Evolutionary conservation across 179 eudicot genomes (phyloP), one percentile per base, ranked within the genome.

Genomic region (Spergularia azorica): DNA sequence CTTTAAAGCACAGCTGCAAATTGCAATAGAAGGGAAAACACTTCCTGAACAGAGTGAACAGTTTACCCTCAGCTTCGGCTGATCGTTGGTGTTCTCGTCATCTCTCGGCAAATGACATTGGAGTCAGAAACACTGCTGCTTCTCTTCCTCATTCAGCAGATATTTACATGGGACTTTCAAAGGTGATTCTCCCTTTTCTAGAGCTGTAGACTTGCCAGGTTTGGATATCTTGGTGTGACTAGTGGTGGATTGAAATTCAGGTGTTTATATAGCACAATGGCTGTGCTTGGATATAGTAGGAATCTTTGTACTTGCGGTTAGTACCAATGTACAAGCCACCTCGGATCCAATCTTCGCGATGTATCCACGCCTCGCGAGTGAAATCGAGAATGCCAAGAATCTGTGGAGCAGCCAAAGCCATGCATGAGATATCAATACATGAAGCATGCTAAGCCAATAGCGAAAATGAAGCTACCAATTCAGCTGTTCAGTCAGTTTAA

Each of bases 211-310:
- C 43, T 11, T 67, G 60, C 14, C 26, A 4, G 16, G 50, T 60
- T 13, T 6, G 32, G 32, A 26, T n/a, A 69, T 65, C 51, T 52
- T 70, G 13, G 73, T 21, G 73, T 1, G 18, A 54, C 32, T 26
- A 21, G 32, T 3, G 13, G 21, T 15, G 52, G 13, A 55, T 50
- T 17, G 17, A n/a, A 39, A 50, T 21, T 86, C 78, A 93, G 57
- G 95, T 80, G 79, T 89, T 95, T 39, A 93, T 91, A 83, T 90
- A 93, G 83, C 97, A 91, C 92, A 91, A 84, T 16, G 96, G 83
- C 77, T 93, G 99, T 17, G 94, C 99, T 86, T 95, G 97, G 67
- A 93, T 92, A 70, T 78, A 95, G 79, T 90, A 90, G 11, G 99
- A 93, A 64, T 95, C 97, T 77, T 81, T 90, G 79, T 93, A 95